Percentiles rank a stretch among this genome's conserved stretches.
Conservation (phyloP, 1,284 basidiomycete genomes). For the Ustilago tritici region DNA sequence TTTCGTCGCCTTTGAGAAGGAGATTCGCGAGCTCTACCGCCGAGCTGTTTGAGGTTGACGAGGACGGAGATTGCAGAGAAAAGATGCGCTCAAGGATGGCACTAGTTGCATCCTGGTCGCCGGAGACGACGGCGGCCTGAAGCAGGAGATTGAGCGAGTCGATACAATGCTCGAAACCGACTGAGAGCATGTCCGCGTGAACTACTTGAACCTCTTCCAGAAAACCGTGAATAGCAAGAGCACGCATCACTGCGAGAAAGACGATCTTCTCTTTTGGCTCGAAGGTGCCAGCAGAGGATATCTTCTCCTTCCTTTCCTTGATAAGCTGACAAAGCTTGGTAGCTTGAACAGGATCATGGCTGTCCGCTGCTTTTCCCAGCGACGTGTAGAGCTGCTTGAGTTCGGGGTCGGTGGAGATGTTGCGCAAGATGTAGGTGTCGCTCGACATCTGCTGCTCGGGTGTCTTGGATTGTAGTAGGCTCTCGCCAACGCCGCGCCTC, state of each 20-base stretch:
- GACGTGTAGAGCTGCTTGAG: constrained; percentile 44
- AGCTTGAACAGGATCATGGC: constrained; percentile 27
- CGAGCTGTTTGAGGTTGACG: constrained; percentile 4
- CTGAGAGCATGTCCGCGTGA: constrained; percentile 49
- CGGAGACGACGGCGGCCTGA: constrained; percentile 43
- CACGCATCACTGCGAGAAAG: constrained; percentile 37
- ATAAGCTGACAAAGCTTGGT: constrained; percentile 29
- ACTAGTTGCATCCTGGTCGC: constrained; percentile 19
- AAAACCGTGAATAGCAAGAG: constrained; percentile 39
- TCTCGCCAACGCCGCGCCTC: constrained; percentile 1
- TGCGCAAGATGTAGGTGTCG: constrained; percentile 34
- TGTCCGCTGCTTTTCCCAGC: constrained; percentile 28
- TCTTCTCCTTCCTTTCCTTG: constrained; percentile 31
- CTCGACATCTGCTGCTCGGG: constrained; percentile 10
- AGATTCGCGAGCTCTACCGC: constrained; percentile 16
- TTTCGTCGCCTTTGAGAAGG: constrained; percentile 3
- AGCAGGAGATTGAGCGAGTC: constrained; percentile 50
- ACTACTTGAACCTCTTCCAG: constrained; percentile 36
- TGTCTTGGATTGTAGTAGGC: not conserved
- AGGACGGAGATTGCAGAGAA: constrained; percentile 10
- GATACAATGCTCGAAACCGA: constrained; percentile 30
- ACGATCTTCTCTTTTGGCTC: constrained; percentile 34
- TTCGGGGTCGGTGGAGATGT: constrained; percentile 30
- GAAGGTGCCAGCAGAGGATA: constrained; percentile 14
- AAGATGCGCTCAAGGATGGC: constrained; percentile 35